Conservation (phyloP, 1,284 basidiomycete species). For the Cutaneotrichosporon arboriforme region DNA sequence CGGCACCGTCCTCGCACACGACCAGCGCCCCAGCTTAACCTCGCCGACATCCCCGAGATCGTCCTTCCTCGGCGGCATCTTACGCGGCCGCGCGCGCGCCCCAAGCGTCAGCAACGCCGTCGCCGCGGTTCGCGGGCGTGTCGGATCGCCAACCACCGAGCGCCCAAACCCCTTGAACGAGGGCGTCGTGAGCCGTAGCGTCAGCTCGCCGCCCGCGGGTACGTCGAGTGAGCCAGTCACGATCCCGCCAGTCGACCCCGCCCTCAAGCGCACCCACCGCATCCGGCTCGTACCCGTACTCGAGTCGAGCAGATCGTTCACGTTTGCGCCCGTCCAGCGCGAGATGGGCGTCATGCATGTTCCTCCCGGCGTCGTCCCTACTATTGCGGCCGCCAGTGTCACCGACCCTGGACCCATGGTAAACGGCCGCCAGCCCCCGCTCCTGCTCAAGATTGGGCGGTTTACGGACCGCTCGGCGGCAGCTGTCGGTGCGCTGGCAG, state of each 20-base stretch:
- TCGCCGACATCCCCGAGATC: constrained; percentile 40
- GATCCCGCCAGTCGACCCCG: constrained; percentile 13
- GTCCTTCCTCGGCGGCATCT: constrained; percentile 44
- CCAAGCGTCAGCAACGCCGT: constrained; percentile 32
- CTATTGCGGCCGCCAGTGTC: constrained; percentile 28
- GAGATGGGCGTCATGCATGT: constrained; percentile 54
- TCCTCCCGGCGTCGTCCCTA: constrained; percentile 48
- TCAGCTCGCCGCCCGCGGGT: constrained; percentile 28
- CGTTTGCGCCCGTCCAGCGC: constrained; percentile 87
- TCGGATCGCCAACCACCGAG: constrained; percentile 21
- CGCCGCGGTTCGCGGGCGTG: constrained; percentile 16
- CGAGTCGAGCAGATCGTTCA: constrained; percentile 78
- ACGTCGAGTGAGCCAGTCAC: background rate
- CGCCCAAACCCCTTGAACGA: constrained; percentile 20
- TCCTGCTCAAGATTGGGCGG: constrained; percentile 76
- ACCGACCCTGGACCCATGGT: constrained; percentile 23
- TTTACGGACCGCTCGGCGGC: constrained; percentile 63
- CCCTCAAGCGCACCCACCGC: constrained; percentile 45
- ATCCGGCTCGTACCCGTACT: constrained; percentile 88
- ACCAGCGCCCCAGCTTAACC: background rate
- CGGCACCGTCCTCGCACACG: background rate
- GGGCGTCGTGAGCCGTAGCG: constrained; percentile 33
- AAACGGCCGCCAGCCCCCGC: constrained; percentile 50
- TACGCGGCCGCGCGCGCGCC: constrained; percentile 40
- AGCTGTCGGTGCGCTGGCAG: constrained; percentile 6